Base-by-base conservation (phyloP, 305 asterid species). In the Solanum hybrid region DNA sequence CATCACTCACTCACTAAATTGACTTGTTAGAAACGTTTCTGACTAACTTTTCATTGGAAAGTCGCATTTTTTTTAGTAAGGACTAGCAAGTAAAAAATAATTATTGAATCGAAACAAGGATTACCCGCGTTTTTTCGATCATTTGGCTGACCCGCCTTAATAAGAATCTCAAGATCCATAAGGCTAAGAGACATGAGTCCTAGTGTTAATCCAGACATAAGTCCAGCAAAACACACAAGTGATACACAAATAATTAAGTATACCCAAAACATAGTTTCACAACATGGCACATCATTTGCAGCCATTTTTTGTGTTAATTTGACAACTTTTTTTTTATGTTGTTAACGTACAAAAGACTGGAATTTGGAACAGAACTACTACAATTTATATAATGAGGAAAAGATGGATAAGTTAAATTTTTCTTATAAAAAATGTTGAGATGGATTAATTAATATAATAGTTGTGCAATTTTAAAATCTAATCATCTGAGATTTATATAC, bases 111-210 rank as follows among this genome's bases (percentile, higher is more conserved):
- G n/a, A 57, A 57, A 8, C 18, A 11, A 13, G 37, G 35, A 51
- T 3, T 11, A 95, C 98, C 97, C 14, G 98, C 98, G 85, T 95
- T 95, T 89, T 90, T 93, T 79, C 91, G 92, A 80, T 96, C 97
- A 77, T 94, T 89, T 8, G 98, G 98, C 90, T 90, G 93, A 74
- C 99, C 98, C 4, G 99, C 98, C 91, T 93, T 96, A 11, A 91
- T 78, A 12, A 96, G 93, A 88, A 96, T 95, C 93, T 96, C 98
- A 11, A 96, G 98, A 92, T 96, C 99, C n/a, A 96, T 95, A 18
- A 95, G 95, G 91, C 96, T 94, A 89, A 95, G 97, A 14, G 99
- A 96, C 98, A 96, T 95, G 89, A 96, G 97, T 57, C 99, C 99
- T 5, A 96, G 94, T 64, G 98, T 96, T 6, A 96, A 93, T 79